Conservation (phyloP, 2,329 filamentous ascomycete genomes). For the Xylaria sp. region DNA sequence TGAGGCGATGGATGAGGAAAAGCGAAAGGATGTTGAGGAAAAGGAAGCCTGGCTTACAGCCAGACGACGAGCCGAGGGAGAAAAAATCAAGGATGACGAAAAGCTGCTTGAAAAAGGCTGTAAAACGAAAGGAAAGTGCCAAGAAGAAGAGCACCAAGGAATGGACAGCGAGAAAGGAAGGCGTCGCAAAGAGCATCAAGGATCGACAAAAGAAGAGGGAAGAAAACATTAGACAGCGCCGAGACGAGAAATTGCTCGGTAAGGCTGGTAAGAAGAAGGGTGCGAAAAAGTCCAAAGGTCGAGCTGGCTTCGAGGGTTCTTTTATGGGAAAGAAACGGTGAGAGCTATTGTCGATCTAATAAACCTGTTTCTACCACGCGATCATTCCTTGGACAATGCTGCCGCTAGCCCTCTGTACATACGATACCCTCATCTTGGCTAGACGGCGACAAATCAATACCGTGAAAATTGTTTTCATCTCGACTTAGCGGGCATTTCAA, state of each 20-base stretch:
- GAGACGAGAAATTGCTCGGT: constrained; percentile 71
- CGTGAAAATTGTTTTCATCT: not conserved
- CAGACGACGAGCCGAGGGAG: constrained; percentile 85
- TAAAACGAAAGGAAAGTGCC: constrained; percentile 87
- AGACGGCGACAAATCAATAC: not conserved
- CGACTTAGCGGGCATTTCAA: too few species aligned
- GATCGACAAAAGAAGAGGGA: constrained; percentile 83
- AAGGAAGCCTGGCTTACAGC: constrained; percentile 96
- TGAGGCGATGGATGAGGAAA: constrained; percentile 74
- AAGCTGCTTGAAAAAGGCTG: constrained; percentile 86
- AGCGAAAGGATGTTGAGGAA: constrained; percentile 85
- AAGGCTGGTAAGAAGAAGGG: constrained; percentile 63
- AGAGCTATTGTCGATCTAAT: constrained; percentile 10
- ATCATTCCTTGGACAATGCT: not conserved
- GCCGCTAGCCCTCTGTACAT: constrained; percentile 18
- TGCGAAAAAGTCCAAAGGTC: constrained; percentile 50
- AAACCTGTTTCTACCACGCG: constrained; percentile 3
- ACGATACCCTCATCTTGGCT: constrained; percentile 1
- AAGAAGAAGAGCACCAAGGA: constrained; percentile 94
- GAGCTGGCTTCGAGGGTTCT: constrained; percentile 71
- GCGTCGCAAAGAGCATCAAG: constrained; percentile 76
- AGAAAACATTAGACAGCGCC: constrained; percentile 75
- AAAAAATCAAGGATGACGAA: constrained; percentile 86
- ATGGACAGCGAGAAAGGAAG: constrained; percentile 76
- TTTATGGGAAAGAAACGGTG: constrained; percentile 60